A percentile compares a stretch with the other conserved stretches of the same genome.
Conservation (phyloP, 371 early-diverging fungal species). For the Paraphysoderma sedebokerense region DNA sequence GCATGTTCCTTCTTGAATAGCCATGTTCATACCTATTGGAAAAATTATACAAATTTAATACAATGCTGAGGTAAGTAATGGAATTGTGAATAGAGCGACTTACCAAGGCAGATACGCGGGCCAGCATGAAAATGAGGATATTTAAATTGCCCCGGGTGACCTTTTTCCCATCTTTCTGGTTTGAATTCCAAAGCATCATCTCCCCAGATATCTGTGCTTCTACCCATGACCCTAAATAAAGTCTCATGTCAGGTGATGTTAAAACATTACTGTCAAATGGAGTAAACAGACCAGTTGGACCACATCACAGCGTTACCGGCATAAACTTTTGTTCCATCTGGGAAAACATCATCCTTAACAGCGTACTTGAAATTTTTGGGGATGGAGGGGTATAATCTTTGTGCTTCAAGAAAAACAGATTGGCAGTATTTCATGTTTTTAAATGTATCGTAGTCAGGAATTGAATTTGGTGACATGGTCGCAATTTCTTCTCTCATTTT, state of each 20-base stretch:
- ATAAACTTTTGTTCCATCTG: slow-evolving; percentile 41
- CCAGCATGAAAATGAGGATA: slow-evolving; percentile 3
- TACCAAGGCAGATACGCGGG: no score
- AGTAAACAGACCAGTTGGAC: no score
- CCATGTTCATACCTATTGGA: no score
- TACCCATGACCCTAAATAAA: slow-evolving; percentile 29
- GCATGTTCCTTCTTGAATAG: not conserved
- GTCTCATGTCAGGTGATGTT: no score
- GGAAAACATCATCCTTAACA: slow-evolving; percentile 43
- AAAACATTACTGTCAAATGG: no score
- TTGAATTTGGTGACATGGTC: slow-evolving; percentile 12
- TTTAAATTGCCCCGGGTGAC: slow-evolving; percentile 1
- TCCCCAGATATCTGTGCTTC: slow-evolving; percentile 38
- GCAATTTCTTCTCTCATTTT: slow-evolving; percentile 37
- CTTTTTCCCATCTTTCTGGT: slow-evolving; percentile 40
- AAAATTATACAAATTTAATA: no score
- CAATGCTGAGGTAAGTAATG: no score
- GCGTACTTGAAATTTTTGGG: slow-evolving; percentile 43
- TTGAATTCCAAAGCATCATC: slow-evolving; percentile 28
- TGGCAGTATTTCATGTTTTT: slow-evolving; percentile 36
- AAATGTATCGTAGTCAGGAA: slow-evolving; percentile 22
- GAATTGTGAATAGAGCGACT: no score
- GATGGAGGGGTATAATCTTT: slow-evolving; percentile 52
- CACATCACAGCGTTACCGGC: no score
- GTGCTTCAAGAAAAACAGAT: slow-evolving; percentile 42